Evolutionary conservation across 257 asterid genomes (phyloP).

Genomic region (Scutellaria barbata): DNA sequence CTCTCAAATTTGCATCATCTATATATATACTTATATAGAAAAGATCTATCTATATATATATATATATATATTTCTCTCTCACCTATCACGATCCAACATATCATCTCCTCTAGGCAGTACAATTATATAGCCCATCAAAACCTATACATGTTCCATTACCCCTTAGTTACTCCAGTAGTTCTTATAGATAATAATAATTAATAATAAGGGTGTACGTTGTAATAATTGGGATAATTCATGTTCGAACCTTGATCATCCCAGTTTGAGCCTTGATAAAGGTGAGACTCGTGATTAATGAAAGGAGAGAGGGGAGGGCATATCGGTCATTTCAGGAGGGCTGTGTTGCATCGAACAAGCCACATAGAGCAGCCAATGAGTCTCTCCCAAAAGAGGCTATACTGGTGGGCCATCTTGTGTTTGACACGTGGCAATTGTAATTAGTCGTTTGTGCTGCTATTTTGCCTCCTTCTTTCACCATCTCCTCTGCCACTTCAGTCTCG

Average conservation of each 20-base stretch:
- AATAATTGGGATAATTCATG: too few species aligned
- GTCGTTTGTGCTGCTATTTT: not conserved
- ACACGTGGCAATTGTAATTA: constrained; percentile 33
- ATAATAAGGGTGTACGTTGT: too few species aligned
- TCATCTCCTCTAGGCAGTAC: constrained; percentile 5
- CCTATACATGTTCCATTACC: not conserved
- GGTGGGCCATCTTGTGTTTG: constrained; percentile 28
- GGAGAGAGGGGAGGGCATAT: constrained; percentile 24
- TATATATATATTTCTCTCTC: not conserved
- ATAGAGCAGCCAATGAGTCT: constrained; percentile 39
- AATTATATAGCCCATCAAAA: not conserved
- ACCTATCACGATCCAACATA: constrained; percentile 28
- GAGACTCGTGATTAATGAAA: too few species aligned
- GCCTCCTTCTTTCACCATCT: constrained; percentile 16
- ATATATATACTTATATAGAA: too few species aligned
- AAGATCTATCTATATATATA: too few species aligned
- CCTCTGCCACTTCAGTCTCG: constrained; percentile 15
- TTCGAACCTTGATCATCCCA: too few species aligned
- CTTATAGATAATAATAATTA: not conserved
- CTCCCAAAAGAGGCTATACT: constrained; percentile 26
- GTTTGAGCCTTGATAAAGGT: too few species aligned
- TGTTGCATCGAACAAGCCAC: constrained; percentile 39
- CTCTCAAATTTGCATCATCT: too few species aligned
- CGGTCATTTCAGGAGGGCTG: constrained; percentile 27
- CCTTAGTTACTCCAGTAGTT: too few species aligned